Evolutionary conservation across 106 monocot species (phyloP).

Genomic region (Posidonia australis): DNA sequence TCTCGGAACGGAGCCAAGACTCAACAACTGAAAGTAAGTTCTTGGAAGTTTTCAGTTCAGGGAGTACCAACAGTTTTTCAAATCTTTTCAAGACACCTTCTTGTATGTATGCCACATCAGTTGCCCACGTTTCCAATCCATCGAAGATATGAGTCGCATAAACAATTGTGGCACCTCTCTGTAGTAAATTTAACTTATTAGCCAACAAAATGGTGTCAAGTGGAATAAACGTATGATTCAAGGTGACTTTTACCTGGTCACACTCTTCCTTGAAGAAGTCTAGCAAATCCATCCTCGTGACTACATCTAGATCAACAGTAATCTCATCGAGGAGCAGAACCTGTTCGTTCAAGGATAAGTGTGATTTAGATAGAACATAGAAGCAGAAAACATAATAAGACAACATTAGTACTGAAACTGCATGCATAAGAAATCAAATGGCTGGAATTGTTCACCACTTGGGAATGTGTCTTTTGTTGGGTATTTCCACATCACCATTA

Average conservation of each 20-base stretch:
- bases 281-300: constrained; percentile 94
- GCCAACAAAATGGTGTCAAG: neutral
- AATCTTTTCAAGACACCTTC: constrained; percentile 68
- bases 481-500: no score
- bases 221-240: neutral
- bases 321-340: constrained; percentile 89
- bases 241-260: constrained; percentile 35
- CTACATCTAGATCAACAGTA: constrained; percentile 94
- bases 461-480: no score
- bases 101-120: constrained; percentile 81
- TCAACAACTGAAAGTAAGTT: constrained; percentile 92
- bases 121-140: constrained; percentile 88
- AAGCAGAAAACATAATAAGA: no score
- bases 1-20: constrained; percentile 76
- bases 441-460: no score
- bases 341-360: constrained; percentile 19
- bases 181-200: neutral
- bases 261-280: constrained; percentile 97
- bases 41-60: constrained; percentile 46
- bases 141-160: constrained; percentile 99
- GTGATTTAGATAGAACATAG: no score
- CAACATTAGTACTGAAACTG: no score
- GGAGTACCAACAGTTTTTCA: constrained; percentile 39
- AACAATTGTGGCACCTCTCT: constrained; percentile 94
- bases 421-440: no score